Evolutionary conservation across 257 asterid genomes (phyloP).

Genomic region (Primulina huaijiensis): DNA sequence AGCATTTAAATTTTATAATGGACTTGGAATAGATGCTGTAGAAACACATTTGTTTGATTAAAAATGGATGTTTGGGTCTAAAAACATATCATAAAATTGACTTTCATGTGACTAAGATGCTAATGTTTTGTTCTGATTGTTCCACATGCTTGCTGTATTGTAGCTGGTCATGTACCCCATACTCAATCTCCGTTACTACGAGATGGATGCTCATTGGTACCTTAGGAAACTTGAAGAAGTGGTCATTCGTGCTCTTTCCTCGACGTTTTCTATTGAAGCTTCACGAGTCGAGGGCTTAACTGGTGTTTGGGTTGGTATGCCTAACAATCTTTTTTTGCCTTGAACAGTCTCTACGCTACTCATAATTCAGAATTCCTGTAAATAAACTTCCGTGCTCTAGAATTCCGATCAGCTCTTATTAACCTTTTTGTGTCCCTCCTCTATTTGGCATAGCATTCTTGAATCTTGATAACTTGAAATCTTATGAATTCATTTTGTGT

Average conservation of each 20-base stretch:
- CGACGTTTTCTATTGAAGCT: conserved; percentile 65
- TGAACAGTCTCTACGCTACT: background rate
- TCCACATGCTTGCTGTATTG: conserved; percentile 28
- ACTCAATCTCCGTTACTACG: conserved; percentile 78
- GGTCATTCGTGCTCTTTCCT: conserved; percentile 71
- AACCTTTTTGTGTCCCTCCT: background rate
- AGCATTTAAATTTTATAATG: background rate
- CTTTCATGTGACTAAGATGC: background rate
- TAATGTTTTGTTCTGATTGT: conserved; percentile 18
- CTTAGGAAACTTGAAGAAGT: conserved; percentile 96
- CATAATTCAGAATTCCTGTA: background rate
- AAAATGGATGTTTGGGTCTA: background rate
- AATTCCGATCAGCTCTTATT: background rate
- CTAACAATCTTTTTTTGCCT: conserved; percentile 5
- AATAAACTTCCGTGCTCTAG: background rate
- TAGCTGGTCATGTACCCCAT: conserved; percentile 93
- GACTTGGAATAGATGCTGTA: background rate
- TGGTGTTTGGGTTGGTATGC: conserved; percentile 96
- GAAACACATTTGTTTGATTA: background rate
- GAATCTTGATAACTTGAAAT: background rate
- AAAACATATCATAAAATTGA: background rate
- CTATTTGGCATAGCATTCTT: background rate
- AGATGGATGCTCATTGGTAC: conserved; percentile 90
- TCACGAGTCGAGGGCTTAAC: conserved; percentile 75
- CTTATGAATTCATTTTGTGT: background rate